phyloP scores from a whole-genome alignment of 176 grass and related monocot genomes.

The barley (Hordeum vulgare) region DNA sequence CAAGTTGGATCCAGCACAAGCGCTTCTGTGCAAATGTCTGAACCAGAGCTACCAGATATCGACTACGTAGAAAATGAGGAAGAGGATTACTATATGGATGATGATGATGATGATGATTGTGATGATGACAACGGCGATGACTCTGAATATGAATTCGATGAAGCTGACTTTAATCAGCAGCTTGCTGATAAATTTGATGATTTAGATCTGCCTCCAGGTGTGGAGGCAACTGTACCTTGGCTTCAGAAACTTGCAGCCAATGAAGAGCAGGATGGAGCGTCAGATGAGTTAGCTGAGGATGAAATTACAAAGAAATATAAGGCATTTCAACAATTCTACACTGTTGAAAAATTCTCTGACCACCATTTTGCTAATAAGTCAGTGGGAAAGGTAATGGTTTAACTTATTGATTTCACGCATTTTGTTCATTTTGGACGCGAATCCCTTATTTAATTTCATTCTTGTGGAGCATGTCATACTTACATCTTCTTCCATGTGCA shows the following conservation, averaged over 20 bases:
- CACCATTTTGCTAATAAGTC: constrained; percentile 38
- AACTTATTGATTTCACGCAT: constrained; percentile 11
- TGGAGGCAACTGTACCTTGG: constrained; percentile 73
- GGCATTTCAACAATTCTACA: constrained; percentile 71
- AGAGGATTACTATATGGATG: constrained; percentile 58
- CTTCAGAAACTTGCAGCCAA: constrained; percentile 32
- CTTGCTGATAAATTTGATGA: constrained; percentile 78
- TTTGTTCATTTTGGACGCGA: constrained; percentile 3
- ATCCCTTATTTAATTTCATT: background rate
- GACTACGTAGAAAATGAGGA: constrained; percentile 29
- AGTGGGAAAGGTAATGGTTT: constrained; percentile 34
- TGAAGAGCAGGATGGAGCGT: background rate
- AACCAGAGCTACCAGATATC: constrained; percentile 15
- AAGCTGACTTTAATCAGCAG: constrained; percentile 38
- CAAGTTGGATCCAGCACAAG: constrained; percentile 33
- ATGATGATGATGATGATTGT: constrained; percentile 9
- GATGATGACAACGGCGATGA: constrained; percentile 23
- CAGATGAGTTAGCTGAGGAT: constrained; percentile 34
- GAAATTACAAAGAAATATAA: constrained; percentile 55
- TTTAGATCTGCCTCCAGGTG: constrained; percentile 72
- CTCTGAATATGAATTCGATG: constrained; percentile 49
- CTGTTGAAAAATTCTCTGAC: constrained; percentile 66
- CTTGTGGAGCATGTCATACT: background rate
- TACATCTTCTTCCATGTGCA: background rate
- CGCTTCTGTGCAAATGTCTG: constrained; percentile 14